These are phyloP conservation scores for Fusarium incarnatum DNA, from an alignment of 2,329 filamentous ascomycete genomes.

Conservation along the genomic window DNA sequence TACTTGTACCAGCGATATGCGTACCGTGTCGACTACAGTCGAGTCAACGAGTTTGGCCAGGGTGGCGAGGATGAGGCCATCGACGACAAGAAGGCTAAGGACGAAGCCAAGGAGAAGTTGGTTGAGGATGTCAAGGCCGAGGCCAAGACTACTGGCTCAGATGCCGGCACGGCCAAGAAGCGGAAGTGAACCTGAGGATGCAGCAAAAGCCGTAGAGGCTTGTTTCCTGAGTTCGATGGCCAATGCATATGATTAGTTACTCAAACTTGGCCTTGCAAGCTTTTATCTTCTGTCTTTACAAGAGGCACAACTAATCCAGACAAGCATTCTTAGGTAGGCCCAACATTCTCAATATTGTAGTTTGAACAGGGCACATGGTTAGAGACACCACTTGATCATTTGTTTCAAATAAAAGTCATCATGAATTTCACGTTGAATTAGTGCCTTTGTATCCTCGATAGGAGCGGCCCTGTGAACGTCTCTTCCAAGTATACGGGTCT, in stretches of 20 bases:
- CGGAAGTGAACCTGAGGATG: slow-evolving; percentile 50
- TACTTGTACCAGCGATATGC: slow-evolving; percentile 95
- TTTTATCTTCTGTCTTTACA: background rate
- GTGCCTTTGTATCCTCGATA: background rate
- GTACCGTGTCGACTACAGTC: slow-evolving; percentile 90
- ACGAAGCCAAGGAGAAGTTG: slow-evolving; percentile 55
- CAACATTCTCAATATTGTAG: background rate
- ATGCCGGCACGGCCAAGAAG: slow-evolving; percentile 60
- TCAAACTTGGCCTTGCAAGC: background rate
- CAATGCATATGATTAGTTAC: background rate
- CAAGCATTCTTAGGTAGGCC: background rate
- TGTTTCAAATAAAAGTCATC: background rate
- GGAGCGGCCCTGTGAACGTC: background rate
- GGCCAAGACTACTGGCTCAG: slow-evolving; percentile 62
- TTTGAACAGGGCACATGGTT: background rate
- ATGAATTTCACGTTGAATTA: background rate
- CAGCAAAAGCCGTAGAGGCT: background rate
- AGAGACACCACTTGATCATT: background rate
- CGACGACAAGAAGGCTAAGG: slow-evolving; percentile 69
- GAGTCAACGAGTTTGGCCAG: slow-evolving; percentile 98
- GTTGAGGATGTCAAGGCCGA: slow-evolving; percentile 53
- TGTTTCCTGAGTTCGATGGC: background rate
- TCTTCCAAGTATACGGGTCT: background rate
- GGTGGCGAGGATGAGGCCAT: slow-evolving; percentile 93
- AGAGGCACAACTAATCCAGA: background rate